phyloP scores from a whole-genome alignment of 805 yeast genomes.

The Ogataea pignaliae region DNA sequence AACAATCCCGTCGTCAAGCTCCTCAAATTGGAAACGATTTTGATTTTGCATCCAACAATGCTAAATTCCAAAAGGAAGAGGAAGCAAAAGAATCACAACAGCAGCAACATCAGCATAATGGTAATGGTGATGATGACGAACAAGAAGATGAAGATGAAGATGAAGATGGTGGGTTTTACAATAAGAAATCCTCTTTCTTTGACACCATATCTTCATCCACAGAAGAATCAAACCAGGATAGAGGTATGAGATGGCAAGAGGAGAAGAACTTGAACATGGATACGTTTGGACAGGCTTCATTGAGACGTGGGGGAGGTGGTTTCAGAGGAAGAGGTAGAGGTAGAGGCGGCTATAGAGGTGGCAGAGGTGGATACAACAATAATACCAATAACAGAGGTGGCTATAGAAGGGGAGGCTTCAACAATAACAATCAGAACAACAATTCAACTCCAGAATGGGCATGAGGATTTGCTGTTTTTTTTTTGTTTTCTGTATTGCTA shows the following conservation, averaged over 20 bases:
- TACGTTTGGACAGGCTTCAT: constrained; percentile 75
- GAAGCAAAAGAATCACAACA: constrained; percentile 15
- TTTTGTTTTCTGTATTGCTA: neutral
- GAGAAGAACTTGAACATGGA: constrained; percentile 72
- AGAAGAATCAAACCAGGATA: constrained; percentile 35
- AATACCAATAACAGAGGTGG: constrained; percentile 19
- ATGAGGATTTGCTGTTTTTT: neutral
- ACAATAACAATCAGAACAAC: constrained; percentile 1
- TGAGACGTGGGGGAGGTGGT: constrained; percentile 37
- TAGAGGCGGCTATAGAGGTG: constrained; percentile 30
- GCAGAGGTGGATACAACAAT: constrained; percentile 9
- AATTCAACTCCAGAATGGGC: constrained; percentile 26
- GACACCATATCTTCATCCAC: constrained; percentile 77
- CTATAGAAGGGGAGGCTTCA: constrained; percentile 6
- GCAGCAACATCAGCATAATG: no score
- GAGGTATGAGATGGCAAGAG: constrained; percentile 58
- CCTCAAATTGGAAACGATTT: constrained; percentile 44
- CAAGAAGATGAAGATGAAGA: constrained; percentile 18
- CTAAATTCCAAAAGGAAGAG: constrained; percentile 57
- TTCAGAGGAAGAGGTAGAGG: constrained; percentile 51
- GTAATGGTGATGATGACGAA: no score
- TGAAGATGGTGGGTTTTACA: constrained; percentile 46
- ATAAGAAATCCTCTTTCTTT: constrained; percentile 82
- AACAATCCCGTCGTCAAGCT: neutral
- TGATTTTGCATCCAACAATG: constrained; percentile 72